phyloP scores from a whole-genome alignment of 345 rosid genomes.

The Streptanthus diversifolius region DNA sequence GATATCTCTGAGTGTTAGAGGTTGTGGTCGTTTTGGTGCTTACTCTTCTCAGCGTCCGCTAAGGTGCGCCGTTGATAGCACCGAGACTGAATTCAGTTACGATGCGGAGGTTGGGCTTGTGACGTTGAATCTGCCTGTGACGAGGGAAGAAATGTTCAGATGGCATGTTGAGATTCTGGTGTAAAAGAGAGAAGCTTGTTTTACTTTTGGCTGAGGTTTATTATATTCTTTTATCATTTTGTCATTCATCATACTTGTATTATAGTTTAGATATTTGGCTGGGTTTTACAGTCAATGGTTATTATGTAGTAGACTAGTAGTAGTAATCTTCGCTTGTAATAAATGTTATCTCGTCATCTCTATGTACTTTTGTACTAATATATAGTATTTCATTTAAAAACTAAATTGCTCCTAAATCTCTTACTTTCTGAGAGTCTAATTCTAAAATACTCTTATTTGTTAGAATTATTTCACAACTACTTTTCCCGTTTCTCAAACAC shows the following conservation, averaged over 20 bases:
- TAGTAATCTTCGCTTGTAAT: background rate
- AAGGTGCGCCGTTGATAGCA: constrained; percentile 53
- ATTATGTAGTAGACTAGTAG: background rate
- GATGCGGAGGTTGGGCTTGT: constrained; percentile 55
- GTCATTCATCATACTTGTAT: constrained; percentile 5
- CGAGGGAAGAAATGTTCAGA: constrained; percentile 72
- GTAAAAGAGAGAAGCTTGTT: constrained; percentile 14
- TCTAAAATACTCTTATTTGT: no score
- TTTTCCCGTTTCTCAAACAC: no score
- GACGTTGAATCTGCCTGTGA: constrained; percentile 53
- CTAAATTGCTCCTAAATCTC: background rate
- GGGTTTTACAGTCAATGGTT: no score
- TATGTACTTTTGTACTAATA: constrained; percentile 6
- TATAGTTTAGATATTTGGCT: background rate
- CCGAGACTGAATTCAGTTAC: constrained; percentile 52
- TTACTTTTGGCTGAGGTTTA: background rate
- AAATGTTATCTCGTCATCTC: background rate
- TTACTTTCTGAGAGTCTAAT: no score
- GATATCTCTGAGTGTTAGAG: constrained; percentile 56
- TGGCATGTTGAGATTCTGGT: constrained; percentile 76
- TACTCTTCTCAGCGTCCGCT: constrained; percentile 70
- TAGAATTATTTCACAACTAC: no score
- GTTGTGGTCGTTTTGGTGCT: constrained; percentile 72
- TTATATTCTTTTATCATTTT: background rate
- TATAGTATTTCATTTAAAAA: background rate